A percentile compares a stretch with the other conserved stretches of the same genome.
These are phyloP conservation scores for Oryza glumipatula DNA, from an alignment of 176 grass and related monocot genomes.

Conservation along the genomic window DNA sequence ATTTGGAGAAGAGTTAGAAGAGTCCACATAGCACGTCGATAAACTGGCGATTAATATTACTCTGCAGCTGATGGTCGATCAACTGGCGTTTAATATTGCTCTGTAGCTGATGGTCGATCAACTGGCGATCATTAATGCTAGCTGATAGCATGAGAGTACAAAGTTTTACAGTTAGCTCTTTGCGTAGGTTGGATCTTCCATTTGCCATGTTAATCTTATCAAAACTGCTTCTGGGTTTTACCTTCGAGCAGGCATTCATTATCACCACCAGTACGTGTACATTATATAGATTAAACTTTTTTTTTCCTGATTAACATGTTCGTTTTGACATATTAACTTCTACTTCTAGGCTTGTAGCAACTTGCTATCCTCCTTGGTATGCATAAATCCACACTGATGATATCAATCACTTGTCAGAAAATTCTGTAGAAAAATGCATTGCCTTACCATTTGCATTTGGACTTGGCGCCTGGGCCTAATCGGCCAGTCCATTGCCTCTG, in stretches of 20 bases:
- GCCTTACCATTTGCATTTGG: no score
- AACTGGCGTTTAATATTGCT: neutral
- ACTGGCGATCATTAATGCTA: neutral
- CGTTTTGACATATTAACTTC: constrained; percentile 20
- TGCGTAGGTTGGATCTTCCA: neutral
- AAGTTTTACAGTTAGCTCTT: neutral
- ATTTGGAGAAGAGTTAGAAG: constrained; percentile 83
- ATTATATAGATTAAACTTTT: neutral
- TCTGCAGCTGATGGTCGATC: neutral
- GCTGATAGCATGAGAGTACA: constrained; percentile 6
- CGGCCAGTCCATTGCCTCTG: no score
- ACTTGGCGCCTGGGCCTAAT: no score
- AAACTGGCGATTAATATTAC: neutral
- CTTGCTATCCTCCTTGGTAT: neutral
- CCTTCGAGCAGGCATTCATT: neutral
- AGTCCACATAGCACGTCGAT: constrained; percentile 36
- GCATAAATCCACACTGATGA: neutral
- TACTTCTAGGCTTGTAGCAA: constrained; percentile 2
- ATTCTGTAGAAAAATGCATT: no score
- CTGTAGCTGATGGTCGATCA: constrained; percentile 2
- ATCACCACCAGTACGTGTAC: neutral
- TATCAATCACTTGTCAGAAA: neutral
- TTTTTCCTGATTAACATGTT: neutral
- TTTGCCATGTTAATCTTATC: neutral
- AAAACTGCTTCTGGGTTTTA: constrained; percentile 6